These are phyloP conservation scores for Microcyclospora pomicola DNA, from an alignment of 2,329 filamentous ascomycete genomes.

Conservation along the genomic window DNA sequence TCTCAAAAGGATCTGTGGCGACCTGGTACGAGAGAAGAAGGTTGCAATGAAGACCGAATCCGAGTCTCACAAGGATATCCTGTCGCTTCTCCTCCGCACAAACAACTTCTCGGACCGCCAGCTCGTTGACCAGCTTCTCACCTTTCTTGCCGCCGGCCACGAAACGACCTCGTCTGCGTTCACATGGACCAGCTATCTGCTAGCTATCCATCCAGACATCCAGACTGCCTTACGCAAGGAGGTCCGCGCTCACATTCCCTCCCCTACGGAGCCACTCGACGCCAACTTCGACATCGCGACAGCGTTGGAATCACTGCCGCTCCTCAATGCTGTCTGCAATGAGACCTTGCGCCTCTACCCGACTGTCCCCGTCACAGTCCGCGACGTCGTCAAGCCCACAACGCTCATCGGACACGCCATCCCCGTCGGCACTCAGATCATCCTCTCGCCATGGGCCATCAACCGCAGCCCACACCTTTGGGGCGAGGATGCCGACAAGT, in stretches of 20 bases:
- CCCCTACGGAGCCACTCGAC: conserved; percentile 16
- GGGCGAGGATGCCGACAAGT: conserved; percentile 28
- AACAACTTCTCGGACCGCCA: conserved; percentile 39
- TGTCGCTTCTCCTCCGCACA: conserved; percentile 38
- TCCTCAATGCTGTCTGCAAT: conserved; percentile 34
- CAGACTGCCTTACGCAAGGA: conserved; percentile 56
- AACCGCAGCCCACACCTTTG: conserved; percentile 30
- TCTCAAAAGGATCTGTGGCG: conserved; percentile 29
- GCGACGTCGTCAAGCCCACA: conserved; percentile 29
- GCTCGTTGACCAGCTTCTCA: conserved; percentile 43
- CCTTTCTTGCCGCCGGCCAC: conserved; percentile 47
- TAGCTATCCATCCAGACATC: conserved; percentile 51
- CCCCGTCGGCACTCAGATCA: conserved; percentile 25
- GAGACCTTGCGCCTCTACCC: conserved; percentile 34
- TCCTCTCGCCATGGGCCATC: conserved; percentile 29
- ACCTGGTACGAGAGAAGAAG: conserved; percentile 37
- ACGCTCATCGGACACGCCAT: conserved; percentile 26
- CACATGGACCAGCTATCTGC: conserved; percentile 60
- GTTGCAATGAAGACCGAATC: conserved; percentile 21
- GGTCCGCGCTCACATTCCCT: conserved; percentile 47
- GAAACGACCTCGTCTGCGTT: conserved; percentile 65
- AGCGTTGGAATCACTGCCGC: conserved; percentile 30
- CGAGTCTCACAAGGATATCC: conserved; percentile 27
- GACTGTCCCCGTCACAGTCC: conserved; percentile 34
- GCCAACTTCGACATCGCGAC: conserved; percentile 21